Evolutionary conservation across 1,284 basidiomycete genomes (phyloP).

Genomic region (Sporisorium reilianum): DNA sequence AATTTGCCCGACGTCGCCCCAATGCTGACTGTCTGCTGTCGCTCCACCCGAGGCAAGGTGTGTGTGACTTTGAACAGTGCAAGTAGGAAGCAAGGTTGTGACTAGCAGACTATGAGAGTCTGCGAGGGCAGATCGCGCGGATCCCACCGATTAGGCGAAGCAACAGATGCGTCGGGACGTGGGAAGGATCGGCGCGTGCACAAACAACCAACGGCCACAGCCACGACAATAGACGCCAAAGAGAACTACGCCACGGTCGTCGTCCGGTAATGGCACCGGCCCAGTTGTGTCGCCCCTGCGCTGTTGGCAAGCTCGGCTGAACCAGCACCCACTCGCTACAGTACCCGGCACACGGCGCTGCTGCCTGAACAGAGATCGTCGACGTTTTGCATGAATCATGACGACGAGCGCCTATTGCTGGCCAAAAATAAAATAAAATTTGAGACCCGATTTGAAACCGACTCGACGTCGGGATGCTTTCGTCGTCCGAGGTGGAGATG

Average conservation of each 20-base stretch:
- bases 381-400: conserved; percentile 30
- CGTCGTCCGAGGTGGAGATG: neutral
- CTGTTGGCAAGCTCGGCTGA: conserved; percentile 5
- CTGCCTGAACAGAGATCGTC: neutral
- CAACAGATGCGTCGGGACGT: neutral
- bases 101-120: neutral
- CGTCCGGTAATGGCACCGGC: too few species aligned
- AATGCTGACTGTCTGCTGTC: too few species aligned
- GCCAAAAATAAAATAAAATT: conserved; percentile 12
- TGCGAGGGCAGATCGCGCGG: neutral
- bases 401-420: too few species aligned
- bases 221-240: neutral
- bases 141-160: neutral
- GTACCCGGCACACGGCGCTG: neutral
- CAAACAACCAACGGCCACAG: neutral
- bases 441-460: conserved; percentile 23
- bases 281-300: too few species aligned
- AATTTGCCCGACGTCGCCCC: too few species aligned
- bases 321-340: neutral
- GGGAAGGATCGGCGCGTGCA: neutral
- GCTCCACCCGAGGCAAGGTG: too few species aligned
- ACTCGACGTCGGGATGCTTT: conserved; percentile 10
- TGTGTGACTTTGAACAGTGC: neutral
- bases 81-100: neutral
- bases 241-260: neutral